Evolutionary conservation across 2,329 filamentous ascomycete species (phyloP), one percentile per base, ranked within the genome.

Genomic region (Eutypa lata): DNA sequence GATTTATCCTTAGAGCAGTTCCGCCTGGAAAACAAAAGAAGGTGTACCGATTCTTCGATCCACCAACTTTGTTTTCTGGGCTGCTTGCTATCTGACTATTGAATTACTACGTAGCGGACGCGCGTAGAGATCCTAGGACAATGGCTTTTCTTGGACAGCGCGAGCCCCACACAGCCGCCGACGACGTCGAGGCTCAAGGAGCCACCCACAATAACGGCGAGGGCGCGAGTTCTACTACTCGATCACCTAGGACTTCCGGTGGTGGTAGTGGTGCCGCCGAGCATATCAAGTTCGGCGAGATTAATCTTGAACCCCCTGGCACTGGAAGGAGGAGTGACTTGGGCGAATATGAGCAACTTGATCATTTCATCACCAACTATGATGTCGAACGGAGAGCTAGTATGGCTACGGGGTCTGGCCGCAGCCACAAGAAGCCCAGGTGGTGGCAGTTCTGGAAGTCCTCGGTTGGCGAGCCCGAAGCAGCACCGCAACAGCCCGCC

Each of bases 381-480:
- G 65, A 67, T 22, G 56, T 53, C 7, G 63, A 65, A 53, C 61
- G 66, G 14, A 48, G 61, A 16, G 62, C 58, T 4, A 66, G 60
- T 16, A 58, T 64, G 14, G 57, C 54, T 4, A 61, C 59, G 47
- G 46, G 44, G 16, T 48, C 42, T 8, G 47, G 53, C 44, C 26
- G 26, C 26, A 45, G 31, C 24, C 51, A 52, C 22, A 71, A 71
- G 65, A 82, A 81, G 72, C 76, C 75, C 63, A 76, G 77, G 55
- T 83, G 79, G 73, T 87, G 78, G 75, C 75, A 80, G 67, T 81
- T 83, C 70, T 84, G 83, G 76, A 72, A 74, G 61, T 67, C 68
- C 7, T 62, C 63, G 49, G 70, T 70, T 14, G 65, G 62, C 24
- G 68, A 57, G 14, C 51, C 65, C 10, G 70, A 72, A 45, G 67